These are phyloP conservation scores for Wallacemonas rigidus DNA, from an alignment of 208 protist genomes.

Conservation along the genomic window DNA sequence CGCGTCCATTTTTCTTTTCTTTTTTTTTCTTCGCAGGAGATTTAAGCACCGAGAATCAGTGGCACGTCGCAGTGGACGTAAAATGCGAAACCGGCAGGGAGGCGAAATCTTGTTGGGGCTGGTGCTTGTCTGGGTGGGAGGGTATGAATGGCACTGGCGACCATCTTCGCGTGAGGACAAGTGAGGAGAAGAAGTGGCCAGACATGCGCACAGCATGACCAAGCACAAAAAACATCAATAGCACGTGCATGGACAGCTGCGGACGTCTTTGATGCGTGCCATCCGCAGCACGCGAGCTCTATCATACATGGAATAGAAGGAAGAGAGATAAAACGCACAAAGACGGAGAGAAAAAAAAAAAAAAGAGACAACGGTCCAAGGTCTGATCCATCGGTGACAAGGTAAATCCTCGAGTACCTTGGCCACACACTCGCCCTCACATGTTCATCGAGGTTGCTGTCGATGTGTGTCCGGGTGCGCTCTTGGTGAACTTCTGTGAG, in stretches of 20 bases:
- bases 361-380: neutral
- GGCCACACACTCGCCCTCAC: slow-evolving; percentile 29
- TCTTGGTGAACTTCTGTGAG: slow-evolving; percentile 79
- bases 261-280: no score
- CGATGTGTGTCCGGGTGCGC: slow-evolving; percentile 32
- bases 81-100: no score
- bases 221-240: neutral
- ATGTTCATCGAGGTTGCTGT: slow-evolving; percentile 91
- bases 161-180: neutral
- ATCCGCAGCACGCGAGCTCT: neutral
- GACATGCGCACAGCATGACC: neutral
- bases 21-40: no score
- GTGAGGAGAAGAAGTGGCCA: neutral
- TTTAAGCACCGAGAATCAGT: no score
- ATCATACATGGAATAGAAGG: neutral
- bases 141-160: no score
- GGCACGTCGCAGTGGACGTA: no score
- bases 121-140: no score
- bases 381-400: no score
- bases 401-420: neutral
- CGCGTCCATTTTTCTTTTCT: no score
- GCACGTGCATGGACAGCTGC: no score
- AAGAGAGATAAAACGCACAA: neutral
- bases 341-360: neutral
- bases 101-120: no score